Conservation (phyloP, 352 stramenopile genomes). For the Phytopythium kandeliae region DNA sequence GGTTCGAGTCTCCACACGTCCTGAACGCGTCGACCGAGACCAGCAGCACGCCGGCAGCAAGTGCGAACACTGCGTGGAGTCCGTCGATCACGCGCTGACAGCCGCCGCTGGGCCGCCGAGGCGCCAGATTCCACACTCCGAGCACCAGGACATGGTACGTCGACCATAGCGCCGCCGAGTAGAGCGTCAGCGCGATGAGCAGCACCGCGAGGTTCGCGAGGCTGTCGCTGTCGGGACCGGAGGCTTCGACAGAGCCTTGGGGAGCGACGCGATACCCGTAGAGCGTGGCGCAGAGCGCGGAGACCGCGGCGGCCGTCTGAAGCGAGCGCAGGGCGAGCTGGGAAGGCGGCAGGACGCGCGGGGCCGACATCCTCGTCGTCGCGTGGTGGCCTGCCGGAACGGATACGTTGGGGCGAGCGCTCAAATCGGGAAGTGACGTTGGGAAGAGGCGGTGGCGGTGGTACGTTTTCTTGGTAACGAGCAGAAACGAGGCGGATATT, state of each 20-base stretch:
- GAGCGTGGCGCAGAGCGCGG: slow-evolving; percentile 19
- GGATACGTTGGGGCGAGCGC: background rate
- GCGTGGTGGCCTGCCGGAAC: background rate
- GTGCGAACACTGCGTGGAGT: slow-evolving; percentile 8
- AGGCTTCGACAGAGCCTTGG: background rate
- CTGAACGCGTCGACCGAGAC: slow-evolving; percentile 18
- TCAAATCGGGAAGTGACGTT: background rate
- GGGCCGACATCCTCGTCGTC: background rate
- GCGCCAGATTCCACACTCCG: slow-evolving; percentile 46
- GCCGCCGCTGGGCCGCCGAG: slow-evolving; percentile 8
- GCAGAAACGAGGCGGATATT: too few species aligned
- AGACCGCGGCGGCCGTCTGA: slow-evolving; percentile 12
- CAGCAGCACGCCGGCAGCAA: slow-evolving; percentile 16
- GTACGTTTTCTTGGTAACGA: background rate
- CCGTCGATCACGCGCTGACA: slow-evolving; percentile 18
- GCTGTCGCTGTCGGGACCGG: slow-evolving; percentile 14
- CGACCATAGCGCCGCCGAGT: slow-evolving; percentile 50
- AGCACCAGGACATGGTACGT: slow-evolving; percentile 78
- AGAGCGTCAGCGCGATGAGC: slow-evolving; percentile 47
- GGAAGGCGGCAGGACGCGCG: background rate
- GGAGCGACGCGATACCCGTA: slow-evolving; percentile 11
- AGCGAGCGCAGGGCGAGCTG: slow-evolving; percentile 11
- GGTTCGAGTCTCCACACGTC: slow-evolving; percentile 9
- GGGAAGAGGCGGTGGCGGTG: background rate
- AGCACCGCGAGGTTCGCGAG: slow-evolving; percentile 11